Evolutionary conservation across 192 early-diverging fungal species (phyloP), one percentile per base, ranked within the genome.

Genomic region (Backusella luteola): DNA sequence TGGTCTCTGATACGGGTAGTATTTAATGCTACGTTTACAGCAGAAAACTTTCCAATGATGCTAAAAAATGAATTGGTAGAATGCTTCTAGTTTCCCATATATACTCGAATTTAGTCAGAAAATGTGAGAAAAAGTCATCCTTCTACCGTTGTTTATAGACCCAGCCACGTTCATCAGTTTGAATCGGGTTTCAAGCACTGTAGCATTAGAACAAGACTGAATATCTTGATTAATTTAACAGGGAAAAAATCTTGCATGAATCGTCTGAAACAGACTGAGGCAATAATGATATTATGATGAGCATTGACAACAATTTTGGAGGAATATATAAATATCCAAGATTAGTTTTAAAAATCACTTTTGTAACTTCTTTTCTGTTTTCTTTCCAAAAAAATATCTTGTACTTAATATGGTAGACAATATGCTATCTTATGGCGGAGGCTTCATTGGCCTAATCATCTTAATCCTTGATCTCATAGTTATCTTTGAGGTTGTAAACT

Each of bases 391-490:
- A 21, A 17, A 12, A 67, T n/a, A n/a, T 34, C 7, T 8, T n/a
- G 17, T 19, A 68, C 36, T n/a, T 8, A 68, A 8, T 9, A 71
- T 71, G 70, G 15, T 32, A 1, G 23, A 71, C 8, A 81, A 81
- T 35, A 81, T 81, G 80, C 42, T 81, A 17, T 75, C 76, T 4
- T 77, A 80, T 53, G 59, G 73, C 21, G 82, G 82, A 63, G 82
- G 82, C 17, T 3, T 84, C 3, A 32, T 84, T 36, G 79, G 79
- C 34, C 66, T 84, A 8, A 74, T 90, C 34, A 39, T 89, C 44
- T 75, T 91, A n/a, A 85, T 87, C 38, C 77, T 90, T 36, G 89
- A 90, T 49, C 77, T 90, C 6, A 86, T 90, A 71, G 87, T 84
- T 26, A 83, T 90, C 66, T 85, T 88, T 68, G 89, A 90, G 69